phyloP scores from a whole-genome alignment of 306 rosid genomes.

The Sicyos edulis region DNA sequence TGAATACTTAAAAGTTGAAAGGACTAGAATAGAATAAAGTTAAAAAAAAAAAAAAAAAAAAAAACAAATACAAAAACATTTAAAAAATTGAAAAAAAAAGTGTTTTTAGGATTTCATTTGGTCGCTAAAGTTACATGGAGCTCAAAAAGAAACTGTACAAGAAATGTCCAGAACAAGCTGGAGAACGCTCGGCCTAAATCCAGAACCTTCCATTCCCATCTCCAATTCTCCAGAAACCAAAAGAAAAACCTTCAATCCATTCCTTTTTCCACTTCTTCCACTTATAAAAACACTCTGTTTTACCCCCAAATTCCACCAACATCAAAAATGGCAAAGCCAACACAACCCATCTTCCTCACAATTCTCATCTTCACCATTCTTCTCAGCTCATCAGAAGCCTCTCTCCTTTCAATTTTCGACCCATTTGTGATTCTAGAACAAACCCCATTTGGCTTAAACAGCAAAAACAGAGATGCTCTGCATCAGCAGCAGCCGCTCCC shows the following conservation, averaged over 20 bases:
- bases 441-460: constrained; percentile 42
- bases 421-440: constrained; percentile 48
- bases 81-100: too few species aligned
- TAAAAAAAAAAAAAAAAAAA: too few species aligned
- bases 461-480: constrained; percentile 23
- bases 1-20: too few species aligned
- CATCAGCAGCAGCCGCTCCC: constrained; percentile 24
- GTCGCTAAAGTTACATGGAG: too few species aligned
- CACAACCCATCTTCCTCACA: not conserved
- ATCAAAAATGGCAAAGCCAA: not conserved
- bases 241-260: not conserved
- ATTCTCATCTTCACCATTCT: constrained; percentile 24
- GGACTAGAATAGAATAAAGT: too few species aligned
- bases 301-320: not conserved
- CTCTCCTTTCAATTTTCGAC: constrained; percentile 46
- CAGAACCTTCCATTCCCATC: not conserved
- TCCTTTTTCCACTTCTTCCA: not conserved
- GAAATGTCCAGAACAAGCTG: not conserved
- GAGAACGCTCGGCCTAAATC: not conserved
- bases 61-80: too few species aligned
- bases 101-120: too few species aligned
- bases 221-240: not conserved
- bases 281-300: not conserved
- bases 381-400: constrained; percentile 30
- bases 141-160: not conserved